A percentile compares a stretch with the other conserved stretches of the same genome.
These are phyloP conservation scores for Pichia paraexigua DNA, from an alignment of 805 yeast genomes.

Conservation along the genomic window DNA sequence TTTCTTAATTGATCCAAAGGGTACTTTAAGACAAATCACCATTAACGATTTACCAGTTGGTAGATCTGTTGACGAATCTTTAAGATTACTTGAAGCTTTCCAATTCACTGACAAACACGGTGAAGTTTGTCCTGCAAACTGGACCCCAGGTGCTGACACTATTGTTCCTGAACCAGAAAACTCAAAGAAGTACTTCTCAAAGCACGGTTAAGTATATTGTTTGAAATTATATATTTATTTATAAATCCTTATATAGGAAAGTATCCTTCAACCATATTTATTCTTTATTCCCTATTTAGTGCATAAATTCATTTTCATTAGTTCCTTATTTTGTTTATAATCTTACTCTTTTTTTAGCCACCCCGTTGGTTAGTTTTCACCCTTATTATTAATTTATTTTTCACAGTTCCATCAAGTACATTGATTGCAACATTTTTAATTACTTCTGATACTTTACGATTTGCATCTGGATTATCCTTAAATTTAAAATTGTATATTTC, in stretches of 20 bases:
- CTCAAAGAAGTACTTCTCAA: conserved; percentile 72
- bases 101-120: conserved; percentile 99
- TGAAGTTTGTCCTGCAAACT: conserved; percentile 99
- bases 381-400: neutral
- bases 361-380: neutral
- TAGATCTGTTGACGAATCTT: conserved; percentile 96
- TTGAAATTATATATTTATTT: neutral
- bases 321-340: no score
- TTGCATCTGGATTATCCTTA: neutral
- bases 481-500: conserved; percentile 23
- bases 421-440: neutral
- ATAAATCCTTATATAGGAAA: neutral
- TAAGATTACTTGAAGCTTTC: conserved; percentile 97
- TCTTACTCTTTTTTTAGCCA: neutral
- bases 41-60: conserved; percentile 99
- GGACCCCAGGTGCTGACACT: conserved; percentile 93
- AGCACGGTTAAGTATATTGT: conserved; percentile 27
- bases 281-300: neutral
- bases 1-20: conserved; percentile 95
- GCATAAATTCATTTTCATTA: neutral
- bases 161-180: conserved; percentile 75
- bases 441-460: neutral
- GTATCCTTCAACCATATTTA: neutral
- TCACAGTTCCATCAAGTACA: neutral
- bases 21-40: conserved; percentile 91